A percentile compares a stretch with the other conserved stretches of the same genome.
These are phyloP conservation scores for Vachellia collinsii DNA, from an alignment of 306 rosid genomes.

Conservation along the genomic window DNA sequence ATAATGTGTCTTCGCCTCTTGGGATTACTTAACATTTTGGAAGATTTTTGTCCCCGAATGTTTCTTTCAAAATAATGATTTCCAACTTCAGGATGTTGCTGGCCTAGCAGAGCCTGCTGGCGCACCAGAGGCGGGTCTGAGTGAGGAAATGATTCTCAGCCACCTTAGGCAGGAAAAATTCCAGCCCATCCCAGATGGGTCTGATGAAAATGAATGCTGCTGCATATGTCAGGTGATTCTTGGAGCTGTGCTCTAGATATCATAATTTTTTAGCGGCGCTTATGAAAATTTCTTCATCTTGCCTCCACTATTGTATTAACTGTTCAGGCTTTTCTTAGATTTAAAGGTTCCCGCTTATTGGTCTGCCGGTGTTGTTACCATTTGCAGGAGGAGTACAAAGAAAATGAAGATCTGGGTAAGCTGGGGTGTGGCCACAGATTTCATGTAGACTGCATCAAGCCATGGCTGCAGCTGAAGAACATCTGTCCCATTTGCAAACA, in stretches of 20 bases:
- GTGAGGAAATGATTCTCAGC: not conserved
- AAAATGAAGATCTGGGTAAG: slow-evolving; percentile 38
- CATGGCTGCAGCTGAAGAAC: slow-evolving; percentile 45
- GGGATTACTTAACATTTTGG: not conserved
- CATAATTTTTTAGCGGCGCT: not conserved
- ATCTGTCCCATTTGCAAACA: slow-evolving; percentile 45
- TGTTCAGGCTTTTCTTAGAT: not conserved
- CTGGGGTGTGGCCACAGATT: slow-evolving; percentile 44
- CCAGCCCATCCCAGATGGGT: not conserved
- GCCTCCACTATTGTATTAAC: not conserved
- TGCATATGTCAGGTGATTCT: slow-evolving; percentile 40
- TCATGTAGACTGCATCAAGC: slow-evolving; percentile 38
- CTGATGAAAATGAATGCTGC: slow-evolving; percentile 22
- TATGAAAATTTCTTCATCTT: not conserved
- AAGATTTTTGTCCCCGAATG: not conserved
- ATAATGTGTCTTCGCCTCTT: not conserved
- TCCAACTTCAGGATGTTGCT: slow-evolving; percentile 12
- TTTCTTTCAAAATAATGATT: not conserved
- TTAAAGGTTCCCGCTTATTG: not conserved
- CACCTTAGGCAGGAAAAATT: slow-evolving; percentile 6
- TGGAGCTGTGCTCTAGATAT: not conserved
- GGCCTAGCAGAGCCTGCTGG: not conserved
- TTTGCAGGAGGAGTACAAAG: slow-evolving; percentile 38
- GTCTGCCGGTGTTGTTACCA: not conserved
- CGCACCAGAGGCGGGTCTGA: not conserved